A percentile compares a stretch with the other conserved stretches of the same genome.
These are phyloP conservation scores for Colletotrichum eremochloae DNA, from an alignment of 2,329 filamentous ascomycete species.

Conservation along the genomic window DNA sequence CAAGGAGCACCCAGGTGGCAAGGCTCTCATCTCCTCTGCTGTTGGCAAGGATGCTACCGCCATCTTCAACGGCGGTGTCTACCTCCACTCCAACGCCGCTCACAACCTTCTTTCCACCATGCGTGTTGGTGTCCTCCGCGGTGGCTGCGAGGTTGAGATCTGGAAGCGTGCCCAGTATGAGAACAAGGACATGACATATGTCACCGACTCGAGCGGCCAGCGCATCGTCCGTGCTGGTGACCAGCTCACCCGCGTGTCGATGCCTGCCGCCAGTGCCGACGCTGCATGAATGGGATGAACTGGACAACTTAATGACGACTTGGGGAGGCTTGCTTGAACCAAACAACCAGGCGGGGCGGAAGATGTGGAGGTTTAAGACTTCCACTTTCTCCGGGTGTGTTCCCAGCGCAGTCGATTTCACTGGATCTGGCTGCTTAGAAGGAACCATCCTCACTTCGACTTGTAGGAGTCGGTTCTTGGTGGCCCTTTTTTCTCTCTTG, in stretches of 20 bases:
- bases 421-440: not conserved
- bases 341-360: not conserved
- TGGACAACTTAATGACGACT: constrained; percentile 16
- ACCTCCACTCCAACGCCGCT: constrained; percentile 89
- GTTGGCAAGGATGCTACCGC: constrained; percentile 91
- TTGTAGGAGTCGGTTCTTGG: not conserved
- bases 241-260: constrained; percentile 86
- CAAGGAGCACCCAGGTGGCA: constrained; percentile 91
- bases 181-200: constrained; percentile 84
- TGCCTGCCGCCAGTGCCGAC: constrained; percentile 85
- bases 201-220: constrained; percentile 84
- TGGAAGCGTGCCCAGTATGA: constrained; percentile 90
- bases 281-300: constrained; percentile 70
- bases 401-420: no score
- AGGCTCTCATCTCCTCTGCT: constrained; percentile 84
- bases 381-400: not conserved
- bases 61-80: constrained; percentile 93
- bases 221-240: constrained; percentile 87
- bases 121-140: constrained; percentile 87
- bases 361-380: constrained; percentile 15
- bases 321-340: constrained; percentile 10
- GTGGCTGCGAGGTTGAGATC: constrained; percentile 90
- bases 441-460: not conserved
- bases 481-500: not conserved
- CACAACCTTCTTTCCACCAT: constrained; percentile 91